Base-by-base conservation (phyloP, 768 basidiomycete genomes). In the Tylopilus cervinicoccineus region DNA sequence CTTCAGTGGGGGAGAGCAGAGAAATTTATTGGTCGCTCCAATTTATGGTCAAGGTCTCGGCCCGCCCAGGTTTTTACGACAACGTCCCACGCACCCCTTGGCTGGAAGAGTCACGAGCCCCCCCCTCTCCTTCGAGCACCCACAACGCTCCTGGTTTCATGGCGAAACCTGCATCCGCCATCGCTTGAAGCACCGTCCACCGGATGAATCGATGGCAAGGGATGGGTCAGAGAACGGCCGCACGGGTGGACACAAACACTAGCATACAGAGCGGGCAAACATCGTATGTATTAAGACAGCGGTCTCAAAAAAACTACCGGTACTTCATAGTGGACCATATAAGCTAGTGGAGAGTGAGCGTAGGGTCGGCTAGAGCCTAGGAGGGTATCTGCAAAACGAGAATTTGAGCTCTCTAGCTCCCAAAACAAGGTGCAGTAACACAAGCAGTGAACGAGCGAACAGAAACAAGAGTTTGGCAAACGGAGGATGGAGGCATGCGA, bases 291-390 rank as follows among this genome's bases (percentile, higher is more conserved):
- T 64, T 66, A 62, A 51, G 56, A 62, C 61, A 59, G 47, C 44
- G 48, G 44, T 39, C 38, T 50, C 58, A 53, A 46, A 58, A 56
- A 61, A 57, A 56, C 51, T 53, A 57, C 38, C 38, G 37, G 51
- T 59, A 63, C 51, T 36, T 57, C 64, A 60, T 67, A 67, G 58
- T 67, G 60, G 56, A 66, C 54, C 58, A 63, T 53, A 61, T 69
- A 67, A 69, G 50, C 66, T 67, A 67, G 50, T 24, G 38, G 29
- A 48, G 43, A 60, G 49, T 17, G 63, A 60, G 43, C 23, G 55
- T 47, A 53, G 43, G 42, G 44, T 40, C 43, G 36, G 42, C 39
- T 48, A 27, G 43, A 38, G 19, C 34, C 34, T 36, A 36, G 19
- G 17, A 52, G 65, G 67, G 67, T 67, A 69, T 66, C 55, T 48